These are phyloP conservation scores for Lactarius indigo DNA, from an alignment of 768 basidiomycete species.

Conservation along the genomic window DNA sequence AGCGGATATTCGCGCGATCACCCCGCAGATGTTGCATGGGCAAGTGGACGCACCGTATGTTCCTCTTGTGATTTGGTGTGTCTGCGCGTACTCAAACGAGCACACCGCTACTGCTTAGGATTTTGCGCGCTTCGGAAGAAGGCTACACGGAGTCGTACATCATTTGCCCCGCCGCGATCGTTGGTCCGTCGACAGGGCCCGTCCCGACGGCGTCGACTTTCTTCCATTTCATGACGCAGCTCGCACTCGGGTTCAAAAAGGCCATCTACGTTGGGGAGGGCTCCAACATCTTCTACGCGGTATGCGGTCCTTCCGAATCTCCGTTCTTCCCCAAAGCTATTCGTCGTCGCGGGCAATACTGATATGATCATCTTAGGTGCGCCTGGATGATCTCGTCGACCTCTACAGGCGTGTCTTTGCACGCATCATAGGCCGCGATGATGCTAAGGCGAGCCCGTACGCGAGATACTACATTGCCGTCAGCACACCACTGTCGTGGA, in stretches of 20 bases:
- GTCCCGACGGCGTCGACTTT: constrained; percentile 7
- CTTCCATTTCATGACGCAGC: constrained; percentile 4
- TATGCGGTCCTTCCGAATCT: background rate
- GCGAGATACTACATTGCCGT: constrained; percentile 16
- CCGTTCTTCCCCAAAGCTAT: no score
- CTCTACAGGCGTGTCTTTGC: constrained; percentile 15
- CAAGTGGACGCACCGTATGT: constrained; percentile 11
- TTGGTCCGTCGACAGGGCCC: constrained; percentile 9
- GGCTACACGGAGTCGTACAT: constrained; percentile 15
- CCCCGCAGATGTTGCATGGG: constrained; percentile 13
- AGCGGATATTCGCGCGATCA: constrained; percentile 18
- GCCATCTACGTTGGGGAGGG: constrained; percentile 14
- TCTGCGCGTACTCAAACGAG: background rate
- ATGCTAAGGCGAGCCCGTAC: constrained; percentile 17
- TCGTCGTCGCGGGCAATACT: background rate
- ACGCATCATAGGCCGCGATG: background rate
- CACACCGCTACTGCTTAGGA: background rate
- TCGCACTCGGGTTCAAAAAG: background rate
- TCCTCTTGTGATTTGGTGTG: background rate
- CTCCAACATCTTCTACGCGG: constrained; percentile 15
- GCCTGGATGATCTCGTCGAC: constrained; percentile 12
- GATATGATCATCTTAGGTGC: background rate
- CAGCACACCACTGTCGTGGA: constrained; percentile 8
- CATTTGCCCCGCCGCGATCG: constrained; percentile 15
- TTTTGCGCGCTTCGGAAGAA: constrained; percentile 6